These are phyloP conservation scores for Butyriboletus appendiculatus DNA, from an alignment of 1,284 basidiomycete species.

Conservation along the genomic window DNA sequence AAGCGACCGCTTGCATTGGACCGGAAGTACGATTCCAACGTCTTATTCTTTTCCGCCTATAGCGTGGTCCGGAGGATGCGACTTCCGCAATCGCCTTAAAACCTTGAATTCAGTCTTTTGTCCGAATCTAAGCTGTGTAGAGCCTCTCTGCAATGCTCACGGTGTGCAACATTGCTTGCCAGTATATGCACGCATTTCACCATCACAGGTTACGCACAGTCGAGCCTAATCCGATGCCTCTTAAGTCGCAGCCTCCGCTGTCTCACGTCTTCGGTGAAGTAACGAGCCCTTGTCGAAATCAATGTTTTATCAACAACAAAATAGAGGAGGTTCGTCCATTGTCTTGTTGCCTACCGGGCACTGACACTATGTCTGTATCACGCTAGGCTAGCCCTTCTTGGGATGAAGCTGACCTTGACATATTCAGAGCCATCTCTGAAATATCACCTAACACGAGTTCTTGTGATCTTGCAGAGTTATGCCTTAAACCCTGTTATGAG, in stretches of 20 bases:
- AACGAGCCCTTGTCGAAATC: slow-evolving; percentile 36
- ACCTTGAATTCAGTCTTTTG: slow-evolving; percentile 49
- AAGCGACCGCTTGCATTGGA: slow-evolving; percentile 31
- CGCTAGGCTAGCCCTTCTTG: slow-evolving; percentile 22
- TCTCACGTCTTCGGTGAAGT: slow-evolving; percentile 23
- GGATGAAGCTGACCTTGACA: slow-evolving; percentile 26
- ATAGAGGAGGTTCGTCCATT: slow-evolving; percentile 17
- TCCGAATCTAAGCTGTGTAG: slow-evolving; percentile 52
- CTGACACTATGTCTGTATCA: not conserved
- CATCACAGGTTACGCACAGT: slow-evolving; percentile 29
- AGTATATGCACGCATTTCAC: slow-evolving; percentile 19
- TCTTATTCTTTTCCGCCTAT: slow-evolving; percentile 15
- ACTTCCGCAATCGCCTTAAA: slow-evolving; percentile 35
- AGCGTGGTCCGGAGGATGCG: slow-evolving; percentile 19
- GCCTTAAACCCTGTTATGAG: slow-evolving; percentile 41
- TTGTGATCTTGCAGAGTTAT: slow-evolving; percentile 43
- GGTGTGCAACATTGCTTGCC: slow-evolving; percentile 32
- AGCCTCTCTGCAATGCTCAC: slow-evolving; percentile 53
- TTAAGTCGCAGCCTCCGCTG: slow-evolving; percentile 26
- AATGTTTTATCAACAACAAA: slow-evolving; percentile 41
- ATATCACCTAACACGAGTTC: slow-evolving; percentile 36
- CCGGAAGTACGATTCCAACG: slow-evolving; percentile 27
- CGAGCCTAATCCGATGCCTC: slow-evolving; percentile 35
- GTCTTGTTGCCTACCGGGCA: not conserved
- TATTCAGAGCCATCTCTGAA: slow-evolving; percentile 33